Conservation (phyloP, 768 basidiomycete species). For the Lactarius pseudohatsudake region DNA sequence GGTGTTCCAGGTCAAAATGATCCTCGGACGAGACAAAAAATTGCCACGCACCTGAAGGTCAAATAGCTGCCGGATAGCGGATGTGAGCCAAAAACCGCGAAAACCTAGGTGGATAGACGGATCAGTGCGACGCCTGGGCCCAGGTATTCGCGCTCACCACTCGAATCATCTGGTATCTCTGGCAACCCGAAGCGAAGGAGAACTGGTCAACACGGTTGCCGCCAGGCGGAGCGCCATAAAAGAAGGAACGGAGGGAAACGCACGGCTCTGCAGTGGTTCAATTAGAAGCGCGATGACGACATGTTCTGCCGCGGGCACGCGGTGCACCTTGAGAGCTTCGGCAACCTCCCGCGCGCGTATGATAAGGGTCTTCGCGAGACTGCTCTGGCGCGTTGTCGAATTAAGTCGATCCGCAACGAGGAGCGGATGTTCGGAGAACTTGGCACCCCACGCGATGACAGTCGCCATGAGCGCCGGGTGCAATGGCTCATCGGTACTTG, state of each 20-base stretch:
- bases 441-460: constrained; percentile 88
- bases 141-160: constrained; percentile 46
- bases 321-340: constrained; percentile 84
- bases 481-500: constrained; percentile 43
- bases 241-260: constrained; percentile 40
- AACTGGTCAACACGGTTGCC: constrained; percentile 11
- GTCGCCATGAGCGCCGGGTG: constrained; percentile 82
- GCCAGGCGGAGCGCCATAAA: constrained; percentile 7
- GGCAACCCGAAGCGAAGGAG: constrained; percentile 12
- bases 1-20: background rate
- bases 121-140: constrained; percentile 12
- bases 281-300: constrained; percentile 79
- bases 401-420: constrained; percentile 75
- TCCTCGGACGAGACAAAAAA: background rate
- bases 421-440: constrained; percentile 89
- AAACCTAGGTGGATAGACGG: constrained; percentile 53
- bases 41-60: constrained; percentile 60
- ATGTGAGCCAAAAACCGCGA: constrained; percentile 82
- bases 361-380: constrained; percentile 74
- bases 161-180: constrained; percentile 75
- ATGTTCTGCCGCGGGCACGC: constrained; percentile 75
- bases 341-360: constrained; percentile 82
- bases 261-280: constrained; percentile 85
- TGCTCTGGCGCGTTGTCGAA: constrained; percentile 63
- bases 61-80: constrained; percentile 74